A percentile compares a stretch with the other conserved stretches of the same genome.
Evolutionary conservation across 495 filamentous ascomycete species (phyloP).

Genomic region (Durotheca rogersii): DNA sequence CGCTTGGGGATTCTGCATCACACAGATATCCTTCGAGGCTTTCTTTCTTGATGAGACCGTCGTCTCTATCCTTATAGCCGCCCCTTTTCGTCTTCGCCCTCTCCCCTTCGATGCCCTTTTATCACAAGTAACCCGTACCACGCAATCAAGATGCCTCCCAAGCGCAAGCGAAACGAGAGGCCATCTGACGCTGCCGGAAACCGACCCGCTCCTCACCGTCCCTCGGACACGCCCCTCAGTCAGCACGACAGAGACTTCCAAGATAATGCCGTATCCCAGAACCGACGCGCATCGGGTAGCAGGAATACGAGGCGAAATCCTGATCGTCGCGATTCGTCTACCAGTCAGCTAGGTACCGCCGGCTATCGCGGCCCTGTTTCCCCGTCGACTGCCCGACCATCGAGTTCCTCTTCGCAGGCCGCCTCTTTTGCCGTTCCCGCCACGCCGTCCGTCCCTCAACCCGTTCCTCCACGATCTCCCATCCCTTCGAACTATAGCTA

Average conservation of each 20-base stretch:
- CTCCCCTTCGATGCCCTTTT: slow-evolving; percentile 28
- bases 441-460: slow-evolving; percentile 26
- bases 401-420: slow-evolving; percentile 46
- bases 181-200: slow-evolving; percentile 45
- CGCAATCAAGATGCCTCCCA: slow-evolving; percentile 47
- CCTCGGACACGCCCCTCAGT: slow-evolving; percentile 47
- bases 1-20: neutral
- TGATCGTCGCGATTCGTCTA: slow-evolving; percentile 49
- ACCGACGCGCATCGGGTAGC: slow-evolving; percentile 40
- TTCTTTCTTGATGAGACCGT: slow-evolving; percentile 1
- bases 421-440: slow-evolving; percentile 30
- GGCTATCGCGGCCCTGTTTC: slow-evolving; percentile 38
- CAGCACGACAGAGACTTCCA: slow-evolving; percentile 52
- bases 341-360: slow-evolving; percentile 20
- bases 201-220: slow-evolving; percentile 55
- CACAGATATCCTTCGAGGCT: slow-evolving; percentile 15
- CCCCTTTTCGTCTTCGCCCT: slow-evolving; percentile 2
- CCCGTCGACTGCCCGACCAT: slow-evolving; percentile 43
- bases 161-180: slow-evolving; percentile 56
- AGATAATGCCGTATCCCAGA: slow-evolving; percentile 34
- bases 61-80: slow-evolving; percentile 3
- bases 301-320: slow-evolving; percentile 39
- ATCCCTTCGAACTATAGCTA: slow-evolving; percentile 48
- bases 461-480: slow-evolving; percentile 24
- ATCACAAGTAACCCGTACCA: slow-evolving; percentile 17